Evolutionary conservation across 2,329 filamentous ascomycete species (phyloP), one percentile per base, ranked within the genome.

Genomic region (Aspergillus hortae): DNA sequence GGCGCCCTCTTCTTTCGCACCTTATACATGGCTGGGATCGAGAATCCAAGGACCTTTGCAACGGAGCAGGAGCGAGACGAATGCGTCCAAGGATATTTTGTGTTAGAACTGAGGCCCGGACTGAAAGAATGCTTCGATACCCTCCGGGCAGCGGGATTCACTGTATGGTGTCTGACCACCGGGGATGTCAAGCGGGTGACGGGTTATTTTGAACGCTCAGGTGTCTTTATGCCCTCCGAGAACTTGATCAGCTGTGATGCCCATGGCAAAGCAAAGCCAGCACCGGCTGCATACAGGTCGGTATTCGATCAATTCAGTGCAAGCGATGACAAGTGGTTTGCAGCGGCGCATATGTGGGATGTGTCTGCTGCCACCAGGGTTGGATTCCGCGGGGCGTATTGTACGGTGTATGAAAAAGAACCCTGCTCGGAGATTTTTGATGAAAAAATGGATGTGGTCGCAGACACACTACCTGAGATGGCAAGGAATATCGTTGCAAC

Each of bases 311-410:
- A 61, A 45, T 74, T 82, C 50, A 71, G 58, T 0, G 57, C 59
- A 0, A 65, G 68, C 0, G 67, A 76, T 41, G 54, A 65, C 54
- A 73, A 73, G 43, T 83, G 80, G 80, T 83, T 83, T 61, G 81
- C 79, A 1, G 81, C 81, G 1, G 81, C 80, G 19, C 81, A 84
- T 65, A 78, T 80, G 73, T 84, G 81, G 81, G 81, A 84, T 68
- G 80, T 80, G 1, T 72, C 74, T 15, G 78, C 79, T 3, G 80
- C 81, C 7, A 72, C 70, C 44, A 72, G 69, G 50, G 73, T 72
- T n/a, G 79, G 79, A 10, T 75, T 83, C 61, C 75, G 73, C 48
- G 78, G 77, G 6, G 80, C 81, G 0, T 84, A 80, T 63, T 80
- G 77, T 56, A 73, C 76, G 2, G 69, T 79, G 0, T 78, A 75